phyloP scores from a whole-genome alignment of 2,329 filamentous ascomycete species.

The Colletotrichum sp. region DNA sequence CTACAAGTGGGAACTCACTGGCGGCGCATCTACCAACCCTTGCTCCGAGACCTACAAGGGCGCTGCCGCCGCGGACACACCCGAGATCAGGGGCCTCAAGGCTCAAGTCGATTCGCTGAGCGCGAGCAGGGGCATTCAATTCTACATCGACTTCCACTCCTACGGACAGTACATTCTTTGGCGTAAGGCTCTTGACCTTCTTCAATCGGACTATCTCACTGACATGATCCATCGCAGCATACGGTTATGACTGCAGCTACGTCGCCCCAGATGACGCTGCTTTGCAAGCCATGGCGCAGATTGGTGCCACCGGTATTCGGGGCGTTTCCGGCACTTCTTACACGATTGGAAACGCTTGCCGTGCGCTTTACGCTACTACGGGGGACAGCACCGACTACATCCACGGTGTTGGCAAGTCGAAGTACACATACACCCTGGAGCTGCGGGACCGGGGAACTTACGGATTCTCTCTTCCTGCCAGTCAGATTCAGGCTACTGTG shows the following conservation, averaged over 20 bases:
- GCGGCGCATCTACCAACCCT: slow-evolving; percentile 52
- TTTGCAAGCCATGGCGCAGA: background rate
- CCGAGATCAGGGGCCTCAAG: slow-evolving; percentile 52
- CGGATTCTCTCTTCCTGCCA: slow-evolving; percentile 18
- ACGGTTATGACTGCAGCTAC: slow-evolving; percentile 19
- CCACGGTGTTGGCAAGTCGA: slow-evolving; percentile 21
- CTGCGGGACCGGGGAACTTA: slow-evolving; percentile 16
- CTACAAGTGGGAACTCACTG: slow-evolving; percentile 49
- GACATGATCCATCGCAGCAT: background rate
- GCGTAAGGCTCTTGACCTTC: background rate
- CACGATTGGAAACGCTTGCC: slow-evolving; percentile 24
- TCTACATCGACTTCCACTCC: slow-evolving; percentile 70
- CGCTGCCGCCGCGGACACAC: slow-evolving; percentile 41
- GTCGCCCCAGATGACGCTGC: slow-evolving; percentile 17
- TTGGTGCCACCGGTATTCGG: slow-evolving; percentile 14
- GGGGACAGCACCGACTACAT: slow-evolving; percentile 26
- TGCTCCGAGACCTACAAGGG: slow-evolving; percentile 52
- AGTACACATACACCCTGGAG: slow-evolving; percentile 21
- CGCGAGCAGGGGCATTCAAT: slow-evolving; percentile 52
- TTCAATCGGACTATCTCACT: accelerated
- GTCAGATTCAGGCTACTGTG: slow-evolving; percentile 20
- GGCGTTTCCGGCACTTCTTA: slow-evolving; percentile 21
- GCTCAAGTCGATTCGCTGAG: slow-evolving; percentile 48
- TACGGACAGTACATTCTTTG: slow-evolving; percentile 54
- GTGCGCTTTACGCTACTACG: slow-evolving; percentile 23